Base-by-base conservation (phyloP, 2,329 filamentous ascomycete genomes). In the Colletotrichum sp. region DNA sequence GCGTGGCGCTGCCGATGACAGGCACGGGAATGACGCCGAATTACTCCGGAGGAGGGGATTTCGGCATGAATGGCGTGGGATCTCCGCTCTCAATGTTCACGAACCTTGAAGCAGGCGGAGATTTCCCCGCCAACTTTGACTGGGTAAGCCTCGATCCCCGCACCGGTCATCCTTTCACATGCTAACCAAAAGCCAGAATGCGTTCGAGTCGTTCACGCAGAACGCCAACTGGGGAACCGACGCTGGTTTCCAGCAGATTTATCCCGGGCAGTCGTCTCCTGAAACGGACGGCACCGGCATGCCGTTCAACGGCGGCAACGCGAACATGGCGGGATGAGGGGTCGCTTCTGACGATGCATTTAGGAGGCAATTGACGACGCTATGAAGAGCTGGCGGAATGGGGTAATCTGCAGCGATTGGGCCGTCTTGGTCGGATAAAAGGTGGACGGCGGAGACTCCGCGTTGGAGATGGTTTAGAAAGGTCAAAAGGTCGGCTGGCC, bases 191-290 rank as follows among this genome's bases (percentile, higher is more conserved):
- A 64, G n/a, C 44, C 68, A 92, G 90, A 88, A 88, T 59, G 88
- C 89, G 15, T 89, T 92, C 64, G 90, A 92, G 76, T 91, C 87
- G 68, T 92, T 89, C 76, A 87, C 90, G 1, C 90, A 92, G 68
- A 87, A 82, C n/a, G 87, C 89, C 16, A 88, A 87, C 57, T 92
- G 89, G 86, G 88, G 87, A 30, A 83, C 85, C 4, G 89, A 91
- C 36, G 87, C 89, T 72, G 86, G 87, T 18, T 90, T 91, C 78
- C 87, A 89, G 69, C 87, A 91, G 76, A 84, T 81, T 6, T 83
- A 76, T 84, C 78, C 75, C 1, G 71, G 67, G 6, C 71, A 76
- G 67, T 44, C 72, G 16, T 71, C 75, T 21, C 75, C 71, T 18
- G 75, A 76, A 63, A 74, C 75, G 39, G 72, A 70, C 32, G 28